These are phyloP conservation scores for Fagopyrum esculentum DNA, from an alignment of 148 eudicot species.

Conservation along the genomic window DNA sequence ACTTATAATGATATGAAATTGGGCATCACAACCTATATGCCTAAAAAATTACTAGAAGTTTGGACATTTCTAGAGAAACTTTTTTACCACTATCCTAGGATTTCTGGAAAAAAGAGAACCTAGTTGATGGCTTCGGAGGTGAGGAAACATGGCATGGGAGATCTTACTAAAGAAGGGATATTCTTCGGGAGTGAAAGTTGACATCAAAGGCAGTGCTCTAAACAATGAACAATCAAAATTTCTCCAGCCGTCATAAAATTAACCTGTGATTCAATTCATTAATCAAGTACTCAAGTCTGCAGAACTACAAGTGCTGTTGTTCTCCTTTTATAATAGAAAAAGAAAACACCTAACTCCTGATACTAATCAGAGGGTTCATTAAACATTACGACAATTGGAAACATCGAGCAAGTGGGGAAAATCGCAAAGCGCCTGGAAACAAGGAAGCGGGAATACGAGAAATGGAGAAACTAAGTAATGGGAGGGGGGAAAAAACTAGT, in stretches of 20 bases:
- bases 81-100: background rate
- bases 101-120: background rate
- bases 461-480: too few species aligned
- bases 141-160: background rate
- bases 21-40: background rate
- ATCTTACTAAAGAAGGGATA: background rate
- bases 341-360: too few species aligned
- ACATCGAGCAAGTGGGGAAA: too few species aligned
- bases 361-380: too few species aligned
- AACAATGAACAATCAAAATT: background rate
- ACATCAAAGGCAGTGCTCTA: background rate
- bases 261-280: too few species aligned
- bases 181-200: background rate
- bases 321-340: too few species aligned
- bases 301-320: too few species aligned
- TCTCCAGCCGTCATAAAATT: background rate
- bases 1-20: background rate
- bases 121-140: background rate
- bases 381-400: too few species aligned
- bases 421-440: too few species aligned
- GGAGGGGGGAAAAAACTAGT: too few species aligned
- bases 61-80: background rate
- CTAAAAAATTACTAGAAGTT: slow-evolving; percentile 2
- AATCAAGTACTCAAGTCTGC: too few species aligned
- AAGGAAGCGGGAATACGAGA: too few species aligned